Evolutionary conservation across 176 grass and related monocot species (phyloP), one percentile per base, ranked within the genome.

Genomic region (Alopecurus myosuroides): DNA sequence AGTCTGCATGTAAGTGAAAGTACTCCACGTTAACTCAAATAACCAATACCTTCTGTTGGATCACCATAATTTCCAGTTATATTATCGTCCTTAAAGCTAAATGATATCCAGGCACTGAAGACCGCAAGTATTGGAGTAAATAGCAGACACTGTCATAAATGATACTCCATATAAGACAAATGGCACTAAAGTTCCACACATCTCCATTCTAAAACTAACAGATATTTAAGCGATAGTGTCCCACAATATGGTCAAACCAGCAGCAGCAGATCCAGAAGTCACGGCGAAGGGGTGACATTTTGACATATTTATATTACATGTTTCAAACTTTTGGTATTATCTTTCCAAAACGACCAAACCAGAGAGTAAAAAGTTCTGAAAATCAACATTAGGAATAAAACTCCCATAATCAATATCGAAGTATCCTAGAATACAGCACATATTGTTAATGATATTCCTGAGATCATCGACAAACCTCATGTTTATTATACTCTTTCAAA

Each of bases 401-500:
- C 41, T 62, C 33, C 19, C 30, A 82, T 77, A 77, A 41, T 56
- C 49, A 77, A 61, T 23, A 84, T 13, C 30, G 11, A 77, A 82
- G 10, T 48, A 86, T 41, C 55, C 71, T 80, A 86, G 50, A 79
- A 84, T 53, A 8, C 4, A 71, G 44, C 11, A 87, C 9, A 88
- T 74, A 79, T 15, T 28, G 35, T 49, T 81, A 64, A 63, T 9
- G 81, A 57, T 62, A 84, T 65, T 39, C 25, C 28, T 67, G 77
- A 77, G 23, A 84, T 46, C 4, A 9, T 31, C 4, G 28, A 74
- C 40, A 46, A 61, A 95, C 96, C 96, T 95, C 91, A 4, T 94
- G 96, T 60, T 98, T 95, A 86, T 89, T 94, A 85, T 95, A 92
- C 81, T 98, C 96, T 63, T 88, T 98, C 74, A 98, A 92, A 88